Evolutionary conservation across 257 asterid genomes (phyloP).

Genomic region (Anisodus tanguticus): DNA sequence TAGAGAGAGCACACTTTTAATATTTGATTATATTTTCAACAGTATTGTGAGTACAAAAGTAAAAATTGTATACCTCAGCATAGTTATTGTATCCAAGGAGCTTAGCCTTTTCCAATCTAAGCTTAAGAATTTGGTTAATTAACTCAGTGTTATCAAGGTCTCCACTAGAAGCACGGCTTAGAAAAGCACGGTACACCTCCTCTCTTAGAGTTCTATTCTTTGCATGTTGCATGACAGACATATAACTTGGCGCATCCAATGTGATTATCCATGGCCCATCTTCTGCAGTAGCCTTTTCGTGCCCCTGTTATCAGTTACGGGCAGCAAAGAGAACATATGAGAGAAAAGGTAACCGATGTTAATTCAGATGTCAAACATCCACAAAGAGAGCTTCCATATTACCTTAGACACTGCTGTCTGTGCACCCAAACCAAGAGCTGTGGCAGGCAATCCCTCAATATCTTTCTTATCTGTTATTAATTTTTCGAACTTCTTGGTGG

Average conservation of each 20-base stretch:
- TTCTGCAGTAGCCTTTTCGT: constrained; percentile 93
- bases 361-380: constrained; percentile 13
- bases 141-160: constrained; percentile 80
- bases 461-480: constrained; percentile 86
- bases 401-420: constrained; percentile 98
- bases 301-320: constrained; percentile 64
- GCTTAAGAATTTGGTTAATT: constrained; percentile 86
- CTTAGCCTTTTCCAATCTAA: constrained; percentile 89
- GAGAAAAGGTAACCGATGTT: not conserved
- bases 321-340: constrained; percentile 27
- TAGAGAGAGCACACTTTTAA: too few relatives aligned
- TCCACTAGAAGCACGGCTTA: constrained; percentile 92
- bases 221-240: constrained; percentile 91
- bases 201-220: constrained; percentile 83
- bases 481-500: constrained; percentile 93
- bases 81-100: constrained; percentile 93
- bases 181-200: constrained; percentile 91
- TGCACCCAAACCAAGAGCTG: constrained; percentile 95
- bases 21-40: too few relatives aligned
- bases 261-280: constrained; percentile 95
- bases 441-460: constrained; percentile 84
- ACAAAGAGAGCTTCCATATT: constrained; percentile 7
- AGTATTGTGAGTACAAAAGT: not conserved
- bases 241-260: constrained; percentile 89
- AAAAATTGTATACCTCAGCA: constrained; percentile 69